Conservation (phyloP, 306 rosid species). For the Sindora glabra region DNA sequence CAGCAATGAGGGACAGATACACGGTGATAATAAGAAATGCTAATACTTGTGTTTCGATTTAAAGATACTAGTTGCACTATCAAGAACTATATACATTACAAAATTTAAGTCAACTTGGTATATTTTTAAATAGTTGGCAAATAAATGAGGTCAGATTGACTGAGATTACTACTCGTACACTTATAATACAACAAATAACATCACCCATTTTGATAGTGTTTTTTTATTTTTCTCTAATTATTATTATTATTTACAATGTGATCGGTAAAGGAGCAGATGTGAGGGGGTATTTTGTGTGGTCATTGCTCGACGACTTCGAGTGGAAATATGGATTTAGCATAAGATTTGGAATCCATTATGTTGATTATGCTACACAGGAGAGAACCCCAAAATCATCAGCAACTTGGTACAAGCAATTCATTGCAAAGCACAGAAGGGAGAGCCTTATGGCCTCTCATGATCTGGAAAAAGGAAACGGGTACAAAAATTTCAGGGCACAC, state of each 20-base stretch:
- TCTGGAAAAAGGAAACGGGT: neutral
- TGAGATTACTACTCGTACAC: too few species aligned
- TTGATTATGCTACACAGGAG: conserved; percentile 37
- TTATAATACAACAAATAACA: too few species aligned
- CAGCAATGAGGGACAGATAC: conserved; percentile 21
- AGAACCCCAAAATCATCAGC: conserved; percentile 52
- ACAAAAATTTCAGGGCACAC: neutral
- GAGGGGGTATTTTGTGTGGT: conserved; percentile 61
- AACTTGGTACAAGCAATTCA: conserved; percentile 47
- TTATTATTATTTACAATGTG: too few species aligned
- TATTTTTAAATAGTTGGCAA: too few species aligned
- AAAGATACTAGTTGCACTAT: too few species aligned
- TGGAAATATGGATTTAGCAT: conserved; percentile 36
- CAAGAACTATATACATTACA: too few species aligned
- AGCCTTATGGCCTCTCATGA: neutral
- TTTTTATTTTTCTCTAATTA: too few species aligned
- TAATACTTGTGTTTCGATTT: too few species aligned
- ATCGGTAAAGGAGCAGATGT: conserved; percentile 56
- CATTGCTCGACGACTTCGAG: conserved; percentile 64
- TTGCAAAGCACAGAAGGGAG: conserved; percentile 16
- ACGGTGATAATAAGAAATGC: too few species aligned
- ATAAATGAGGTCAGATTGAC: too few species aligned
- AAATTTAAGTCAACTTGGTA: too few species aligned
- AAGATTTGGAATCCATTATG: conserved; percentile 42
- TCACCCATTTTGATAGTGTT: too few species aligned